phyloP scores from a whole-genome alignment of 805 yeast species.

The Candida taoyuanica region DNA sequence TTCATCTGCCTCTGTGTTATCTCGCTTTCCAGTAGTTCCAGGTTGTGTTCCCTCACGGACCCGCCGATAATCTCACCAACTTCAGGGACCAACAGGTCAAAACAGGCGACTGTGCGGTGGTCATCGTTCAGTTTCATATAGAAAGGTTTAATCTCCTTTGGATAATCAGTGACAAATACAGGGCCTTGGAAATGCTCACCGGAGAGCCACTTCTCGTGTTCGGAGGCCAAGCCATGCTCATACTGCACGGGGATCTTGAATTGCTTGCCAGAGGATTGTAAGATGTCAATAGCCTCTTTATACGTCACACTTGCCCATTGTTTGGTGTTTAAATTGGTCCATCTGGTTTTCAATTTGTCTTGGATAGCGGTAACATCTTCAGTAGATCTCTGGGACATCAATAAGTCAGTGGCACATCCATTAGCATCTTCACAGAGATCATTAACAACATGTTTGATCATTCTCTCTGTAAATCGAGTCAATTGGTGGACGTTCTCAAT shows the following conservation, averaged over 20 bases:
- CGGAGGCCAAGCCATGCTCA: slow-evolving; percentile 75
- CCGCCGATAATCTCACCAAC: slow-evolving; percentile 96
- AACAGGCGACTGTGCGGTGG: slow-evolving; percentile 74
- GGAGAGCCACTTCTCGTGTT: slow-evolving; percentile 90
- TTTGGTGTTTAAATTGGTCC: slow-evolving; percentile 47
- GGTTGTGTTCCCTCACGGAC: slow-evolving; percentile 76
- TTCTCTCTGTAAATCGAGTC: slow-evolving; percentile 60
- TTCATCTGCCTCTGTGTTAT: slow-evolving; percentile 56
- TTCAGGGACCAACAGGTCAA: slow-evolving; percentile 83
- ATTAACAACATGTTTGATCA: slow-evolving; percentile 54
- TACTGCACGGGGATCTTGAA: slow-evolving; percentile 47
- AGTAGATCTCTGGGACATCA: slow-evolving; percentile 34
- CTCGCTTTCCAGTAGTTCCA: slow-evolving; percentile 41
- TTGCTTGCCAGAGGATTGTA: slow-evolving; percentile 30
- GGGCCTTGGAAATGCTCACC: slow-evolving; percentile 64
- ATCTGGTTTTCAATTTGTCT: slow-evolving; percentile 36
- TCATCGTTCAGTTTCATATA: slow-evolving; percentile 68
- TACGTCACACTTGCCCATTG: slow-evolving; percentile 74
- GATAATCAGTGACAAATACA: slow-evolving; percentile 88
- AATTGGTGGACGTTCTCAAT: slow-evolving; percentile 53
- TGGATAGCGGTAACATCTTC: slow-evolving; percentile 34
- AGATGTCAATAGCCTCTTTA: slow-evolving; percentile 61
- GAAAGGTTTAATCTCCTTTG: slow-evolving; percentile 74
- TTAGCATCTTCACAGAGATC: slow-evolving; percentile 27
- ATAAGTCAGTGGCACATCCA: slow-evolving; percentile 21